Evolutionary conservation across 805 yeast species (phyloP).

Genomic region (Pichia rugopelliculosa): DNA sequence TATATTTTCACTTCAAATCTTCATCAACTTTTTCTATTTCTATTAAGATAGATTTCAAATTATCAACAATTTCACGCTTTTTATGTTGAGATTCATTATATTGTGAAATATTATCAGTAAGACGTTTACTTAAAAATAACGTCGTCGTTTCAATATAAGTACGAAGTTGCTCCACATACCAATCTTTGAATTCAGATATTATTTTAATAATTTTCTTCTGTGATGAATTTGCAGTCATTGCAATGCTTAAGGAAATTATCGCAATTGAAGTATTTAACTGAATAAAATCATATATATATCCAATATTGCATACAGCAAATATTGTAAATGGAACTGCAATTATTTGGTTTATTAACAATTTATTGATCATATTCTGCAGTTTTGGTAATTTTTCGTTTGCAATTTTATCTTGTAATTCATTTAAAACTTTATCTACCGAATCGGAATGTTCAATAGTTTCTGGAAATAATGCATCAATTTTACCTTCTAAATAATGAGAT

Average conservation of each 20-base stretch:
- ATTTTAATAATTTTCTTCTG: constrained; percentile 16
- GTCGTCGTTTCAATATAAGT: constrained; percentile 21
- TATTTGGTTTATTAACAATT: constrained; percentile 18
- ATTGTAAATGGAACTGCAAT: constrained; percentile 23
- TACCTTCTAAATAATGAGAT: constrained; percentile 27
- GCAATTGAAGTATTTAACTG: constrained; percentile 24
- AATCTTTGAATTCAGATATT: constrained; percentile 17
- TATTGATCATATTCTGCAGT: constrained; percentile 21
- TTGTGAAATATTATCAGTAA: constrained; percentile 13
- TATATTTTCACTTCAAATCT: not conserved
- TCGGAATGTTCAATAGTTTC: not conserved
- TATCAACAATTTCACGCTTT: constrained; percentile 9
- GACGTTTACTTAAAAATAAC: constrained; percentile 14
- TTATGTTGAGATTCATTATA: constrained; percentile 11
- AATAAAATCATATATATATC: constrained; percentile 23
- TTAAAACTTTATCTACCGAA: not conserved
- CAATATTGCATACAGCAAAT: constrained; percentile 18
- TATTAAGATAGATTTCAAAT: constrained; percentile 12
- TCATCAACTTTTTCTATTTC: constrained; percentile 11
- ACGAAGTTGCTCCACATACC: constrained; percentile 24
- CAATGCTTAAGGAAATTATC: constrained; percentile 22
- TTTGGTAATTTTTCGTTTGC: constrained; percentile 21
- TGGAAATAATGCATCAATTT: constrained; percentile 22
- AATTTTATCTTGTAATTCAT: not conserved
- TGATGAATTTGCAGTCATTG: constrained; percentile 21